These are phyloP conservation scores for Dothiorella sarmentorum DNA, from an alignment of 2,329 filamentous ascomycete genomes.

Conservation along the genomic window DNA sequence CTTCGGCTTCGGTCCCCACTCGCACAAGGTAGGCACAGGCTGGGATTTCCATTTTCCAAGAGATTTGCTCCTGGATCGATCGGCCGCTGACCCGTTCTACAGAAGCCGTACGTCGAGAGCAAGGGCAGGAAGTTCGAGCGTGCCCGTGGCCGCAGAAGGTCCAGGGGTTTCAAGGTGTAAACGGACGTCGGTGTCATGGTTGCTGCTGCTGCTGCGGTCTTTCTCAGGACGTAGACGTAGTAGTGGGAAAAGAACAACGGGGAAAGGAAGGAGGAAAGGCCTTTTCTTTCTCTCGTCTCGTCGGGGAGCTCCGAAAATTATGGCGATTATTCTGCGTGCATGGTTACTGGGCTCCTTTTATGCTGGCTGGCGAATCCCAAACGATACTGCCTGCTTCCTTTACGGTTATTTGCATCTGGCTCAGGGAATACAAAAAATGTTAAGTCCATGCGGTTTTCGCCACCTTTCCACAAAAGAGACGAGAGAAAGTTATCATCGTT, in stretches of 20 bases:
- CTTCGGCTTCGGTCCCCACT: conserved; percentile 98
- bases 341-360: conserved; percentile 16
- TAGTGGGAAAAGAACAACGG: not conserved
- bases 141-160: conserved; percentile 97
- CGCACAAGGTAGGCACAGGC: conserved; percentile 71
- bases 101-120: conserved; percentile 96
- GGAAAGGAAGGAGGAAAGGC: conserved; percentile 6
- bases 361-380: conserved; percentile 17
- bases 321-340: conserved; percentile 18
- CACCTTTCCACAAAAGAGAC: not conserved
- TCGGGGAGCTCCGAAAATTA: conserved; percentile 12
- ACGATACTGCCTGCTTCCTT: conserved; percentile 16
- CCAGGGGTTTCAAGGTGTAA: conserved; percentile 99
- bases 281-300: conserved; percentile 6
- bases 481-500: not conserved
- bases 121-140: conserved; percentile 99
- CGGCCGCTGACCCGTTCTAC: conserved; percentile 23
- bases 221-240: not conserved
- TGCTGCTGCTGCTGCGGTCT: not conserved
- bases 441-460: conserved; percentile 18
- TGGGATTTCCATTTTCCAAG: conserved; percentile 20
- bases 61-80: not conserved
- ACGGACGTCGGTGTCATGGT: conserved; percentile 25
- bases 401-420: conserved; percentile 18
- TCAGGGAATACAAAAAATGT: conserved; percentile 20